Base-by-base conservation (phyloP, 352 stramenopile species). In the Saprolegnia diclina region DNA sequence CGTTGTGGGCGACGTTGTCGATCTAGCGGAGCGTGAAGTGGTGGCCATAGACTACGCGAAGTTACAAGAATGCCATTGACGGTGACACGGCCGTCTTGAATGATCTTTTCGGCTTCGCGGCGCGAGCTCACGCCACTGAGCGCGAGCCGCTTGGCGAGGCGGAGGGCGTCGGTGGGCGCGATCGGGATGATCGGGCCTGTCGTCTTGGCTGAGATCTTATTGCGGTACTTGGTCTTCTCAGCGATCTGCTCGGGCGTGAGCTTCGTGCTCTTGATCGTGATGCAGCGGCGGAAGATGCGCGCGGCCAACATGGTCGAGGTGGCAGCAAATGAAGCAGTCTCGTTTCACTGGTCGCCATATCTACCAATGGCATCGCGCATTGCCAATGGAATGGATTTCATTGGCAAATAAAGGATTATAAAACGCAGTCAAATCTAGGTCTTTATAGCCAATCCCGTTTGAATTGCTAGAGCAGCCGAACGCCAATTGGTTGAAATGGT, bases 81-180 rank as follows among this genome's bases (percentile, higher is more conserved):
- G 14, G 73, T 76, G 69, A 97, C 89, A 21, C 86, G 74, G 44
- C 80, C 78, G 40, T 77, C 74, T 61, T 79, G 70, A 69, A 96
- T 95, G 65, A 83, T 76, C 68, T 90, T 87, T 64, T 96, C 89
- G 18, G 86, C 87, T 29, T 95, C 85, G 6, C 89, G 79, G 3
- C 88, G 83, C 29, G 89, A 96, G 72, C 85, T 92, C 11, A 93
- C 35, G 6, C 89, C 82, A 45, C 82, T 84, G 59, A 91, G 77
- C n/a, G 89, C 85, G 55, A 96, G 91, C 32, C 82, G 79, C 69
- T 94, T 95, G 14, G 88, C 87, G 21, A 96, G 72, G 9, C 89
- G 82, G 46, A 90, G 77, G 14, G 11, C 52, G 13, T 59, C 35
- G 11, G 52, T 59, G 13, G 52, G 52, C 35, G 52, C 52, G 35